Base-by-base conservation (phyloP, 192 early-diverging fungal species). In the Geranomyces michiganensis region DNA sequence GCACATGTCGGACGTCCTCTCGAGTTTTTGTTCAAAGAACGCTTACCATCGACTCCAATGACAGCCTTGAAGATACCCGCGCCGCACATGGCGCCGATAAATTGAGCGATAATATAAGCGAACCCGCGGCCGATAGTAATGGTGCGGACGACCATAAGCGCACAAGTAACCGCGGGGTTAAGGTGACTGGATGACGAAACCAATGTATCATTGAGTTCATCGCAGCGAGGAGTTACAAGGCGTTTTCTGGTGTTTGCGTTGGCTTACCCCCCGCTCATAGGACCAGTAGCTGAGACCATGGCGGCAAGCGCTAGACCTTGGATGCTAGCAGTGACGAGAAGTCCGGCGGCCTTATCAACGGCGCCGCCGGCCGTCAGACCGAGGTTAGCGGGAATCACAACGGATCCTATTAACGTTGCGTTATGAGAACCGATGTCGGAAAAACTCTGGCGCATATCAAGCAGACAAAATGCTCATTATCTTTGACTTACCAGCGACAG, bases 111-210 rank as follows among this genome's bases (percentile, higher is more conserved):
- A 19, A 72, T 72, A 46, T 72, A 72, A 15, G 21, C 19, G 24
- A 63, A 14, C 17, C 62, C 70, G n/a, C 62, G 66, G 0, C n/a
- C 4, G 29, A 72, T 46, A 30, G 47, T 14, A 21, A 72, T 65
- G 62, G 27, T 33, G 43, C 70, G 70, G n/a, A 65, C 31, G 3
- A 63, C 60, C 70, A 72, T 65, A 26, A 72, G 47, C n/a, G 36
- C 65, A 19, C 27, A 10, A n/a, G 70, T 65, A 15, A 72, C 62
- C 29, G 70, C 70, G 24, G 70, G 70, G 46, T 72, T 72, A 44
- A 72, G 19, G 36, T 72, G 70, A 29, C 51, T 53, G 15, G 24
- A n/a, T n/a, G n/a, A n/a, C n/a, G n/a, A n/a, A n/a, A n/a, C n/a
- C n/a, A n/a, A n/a, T n/a, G n/a, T n/a, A n/a, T n/a, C n/a, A n/a